Evolutionary conservation across 139 green algal species (phyloP).

Genomic region (Zygnema circumcarinatum): DNA sequence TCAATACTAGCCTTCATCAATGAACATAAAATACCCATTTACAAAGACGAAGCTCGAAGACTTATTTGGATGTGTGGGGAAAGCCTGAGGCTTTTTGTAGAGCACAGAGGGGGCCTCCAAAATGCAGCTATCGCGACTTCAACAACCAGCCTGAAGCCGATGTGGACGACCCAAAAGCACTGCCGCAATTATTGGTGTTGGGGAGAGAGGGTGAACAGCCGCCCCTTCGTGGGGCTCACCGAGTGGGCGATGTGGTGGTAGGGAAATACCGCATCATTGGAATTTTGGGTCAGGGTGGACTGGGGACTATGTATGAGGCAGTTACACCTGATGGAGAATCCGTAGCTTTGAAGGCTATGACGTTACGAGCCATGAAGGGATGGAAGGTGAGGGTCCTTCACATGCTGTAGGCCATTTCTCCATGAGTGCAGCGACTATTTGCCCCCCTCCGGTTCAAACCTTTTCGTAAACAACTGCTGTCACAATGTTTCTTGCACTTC

Average conservation of each 20-base stretch:
- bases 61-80: too few species aligned
- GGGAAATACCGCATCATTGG: conserved; percentile 55
- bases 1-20: too few species aligned
- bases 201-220: background rate
- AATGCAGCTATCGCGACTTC: background rate
- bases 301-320: conserved; percentile 50
- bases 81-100: too few species aligned
- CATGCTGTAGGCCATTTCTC: background rate
- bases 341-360: conserved; percentile 48
- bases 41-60: too few species aligned
- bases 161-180: background rate
- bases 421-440: background rate
- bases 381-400: conserved; percentile 40
- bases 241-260: conserved; percentile 21
- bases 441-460: background rate
- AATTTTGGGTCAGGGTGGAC: conserved; percentile 42
- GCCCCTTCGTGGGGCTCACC: background rate
- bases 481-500: background rate
- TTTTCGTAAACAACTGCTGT: background rate
- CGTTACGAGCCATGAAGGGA: conserved; percentile 30
- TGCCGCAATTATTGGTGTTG: background rate
- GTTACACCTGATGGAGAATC: conserved; percentile 25
- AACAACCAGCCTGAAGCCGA: background rate
- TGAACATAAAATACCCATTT: too few species aligned
- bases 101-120: background rate